Evolutionary conservation across 2,329 filamentous ascomycete species (phyloP).

Genomic region (Acephala macrosclerotiorum): DNA sequence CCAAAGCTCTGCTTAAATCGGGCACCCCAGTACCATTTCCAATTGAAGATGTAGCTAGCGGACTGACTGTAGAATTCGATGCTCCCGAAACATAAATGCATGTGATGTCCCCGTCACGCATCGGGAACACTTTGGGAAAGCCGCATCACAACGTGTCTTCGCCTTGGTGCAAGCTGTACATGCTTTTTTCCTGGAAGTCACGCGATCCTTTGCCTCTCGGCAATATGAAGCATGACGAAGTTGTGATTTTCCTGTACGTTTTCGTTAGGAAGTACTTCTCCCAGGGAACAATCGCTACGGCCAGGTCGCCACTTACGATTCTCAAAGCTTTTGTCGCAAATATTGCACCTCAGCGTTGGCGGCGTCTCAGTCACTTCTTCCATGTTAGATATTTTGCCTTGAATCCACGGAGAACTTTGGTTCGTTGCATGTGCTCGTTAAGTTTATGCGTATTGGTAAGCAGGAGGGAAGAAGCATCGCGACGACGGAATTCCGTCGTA

Average conservation of each 20-base stretch:
- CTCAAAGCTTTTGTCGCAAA: slow-evolving; percentile 31
- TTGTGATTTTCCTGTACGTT: slow-evolving; percentile 27
- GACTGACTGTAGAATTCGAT: background rate
- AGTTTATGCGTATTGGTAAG: background rate
- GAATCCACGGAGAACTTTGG: background rate
- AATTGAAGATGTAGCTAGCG: background rate
- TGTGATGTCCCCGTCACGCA: slow-evolving; percentile 21
- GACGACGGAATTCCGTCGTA: slow-evolving; percentile 11
- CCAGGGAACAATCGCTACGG: too few species aligned
- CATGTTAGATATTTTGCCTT: background rate
- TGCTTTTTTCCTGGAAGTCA: slow-evolving; percentile 29
- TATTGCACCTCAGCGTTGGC: slow-evolving; percentile 18
- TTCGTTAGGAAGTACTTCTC: background rate
- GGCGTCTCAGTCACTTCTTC: background rate
- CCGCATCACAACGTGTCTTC: slow-evolving; percentile 32
- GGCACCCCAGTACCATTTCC: background rate
- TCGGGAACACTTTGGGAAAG: slow-evolving; percentile 28
- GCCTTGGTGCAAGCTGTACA: slow-evolving; percentile 30
- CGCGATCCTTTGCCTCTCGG: slow-evolving; percentile 22
- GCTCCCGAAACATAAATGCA: slow-evolving; percentile 19
- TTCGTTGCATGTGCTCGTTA: background rate
- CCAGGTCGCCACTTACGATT: slow-evolving; percentile 25
- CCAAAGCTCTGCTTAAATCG: background rate
- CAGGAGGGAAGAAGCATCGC: background rate
- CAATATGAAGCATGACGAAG: slow-evolving; percentile 33